These are phyloP conservation scores for Eucalyptus leucophloia DNA, from an alignment of 345 rosid genomes.

Conservation along the genomic window DNA sequence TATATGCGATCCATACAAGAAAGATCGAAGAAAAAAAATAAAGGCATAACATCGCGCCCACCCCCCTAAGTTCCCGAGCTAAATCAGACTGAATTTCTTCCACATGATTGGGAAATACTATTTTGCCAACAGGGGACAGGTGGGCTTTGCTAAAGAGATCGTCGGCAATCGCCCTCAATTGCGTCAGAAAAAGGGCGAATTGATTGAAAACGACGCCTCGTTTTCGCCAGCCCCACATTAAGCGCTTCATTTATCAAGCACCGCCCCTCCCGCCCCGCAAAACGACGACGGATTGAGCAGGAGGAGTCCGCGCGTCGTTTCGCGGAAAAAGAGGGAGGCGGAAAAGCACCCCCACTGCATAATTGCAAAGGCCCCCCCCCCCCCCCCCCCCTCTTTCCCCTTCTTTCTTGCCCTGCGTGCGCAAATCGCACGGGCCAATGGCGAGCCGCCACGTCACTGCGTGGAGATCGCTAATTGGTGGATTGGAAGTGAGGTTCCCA, in stretches of 20 bases:
- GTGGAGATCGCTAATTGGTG: neutral
- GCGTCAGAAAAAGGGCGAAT: neutral
- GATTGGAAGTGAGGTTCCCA: neutral
- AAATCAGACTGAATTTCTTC: neutral
- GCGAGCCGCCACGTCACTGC: neutral
- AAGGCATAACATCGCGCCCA: neutral
- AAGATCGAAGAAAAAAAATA: neutral
- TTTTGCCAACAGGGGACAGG: neutral
- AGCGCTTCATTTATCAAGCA: neutral
- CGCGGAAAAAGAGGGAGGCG: neutral
- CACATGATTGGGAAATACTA: neutral
- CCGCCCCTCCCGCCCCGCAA: neutral
- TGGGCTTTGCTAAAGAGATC: neutral
- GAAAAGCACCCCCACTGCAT: neutral
- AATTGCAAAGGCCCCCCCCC: too few species aligned
- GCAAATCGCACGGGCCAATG: neutral
- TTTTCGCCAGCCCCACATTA: neutral
- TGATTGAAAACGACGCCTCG: neutral
- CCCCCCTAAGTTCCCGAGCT: neutral
- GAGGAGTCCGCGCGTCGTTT: neutral
- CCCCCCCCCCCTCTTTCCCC: too few species aligned
- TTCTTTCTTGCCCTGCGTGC: neutral
- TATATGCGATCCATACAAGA: neutral
- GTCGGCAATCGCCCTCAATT: neutral
- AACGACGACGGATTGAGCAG: neutral